Evolutionary conservation across 1,139 yeast genomes (phyloP).

Genomic region (Blastobotrys indianensis): DNA sequence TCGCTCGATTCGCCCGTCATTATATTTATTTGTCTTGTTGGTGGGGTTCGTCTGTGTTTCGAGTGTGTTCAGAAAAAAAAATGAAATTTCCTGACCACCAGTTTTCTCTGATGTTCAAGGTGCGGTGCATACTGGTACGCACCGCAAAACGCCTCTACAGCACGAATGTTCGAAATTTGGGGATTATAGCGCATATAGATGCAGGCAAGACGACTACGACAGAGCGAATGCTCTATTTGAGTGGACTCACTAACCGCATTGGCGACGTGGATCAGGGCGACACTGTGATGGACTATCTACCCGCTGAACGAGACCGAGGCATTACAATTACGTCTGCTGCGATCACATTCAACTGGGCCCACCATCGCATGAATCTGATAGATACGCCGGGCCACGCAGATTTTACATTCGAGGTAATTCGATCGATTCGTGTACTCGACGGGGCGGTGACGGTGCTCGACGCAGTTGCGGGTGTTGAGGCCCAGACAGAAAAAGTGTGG

Average conservation of each 20-base stretch:
- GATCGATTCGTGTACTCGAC: constrained; percentile 84
- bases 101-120: neutral
- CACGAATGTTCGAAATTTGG: constrained; percentile 54
- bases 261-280: constrained; percentile 98
- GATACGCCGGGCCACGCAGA: constrained; percentile 99
- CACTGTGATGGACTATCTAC: constrained; percentile 87
- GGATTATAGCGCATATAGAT: constrained; percentile 80
- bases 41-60: neutral
- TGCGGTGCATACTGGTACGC: neutral
- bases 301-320: constrained; percentile 88
- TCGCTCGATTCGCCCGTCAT: constrained; percentile 1
- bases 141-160: neutral
- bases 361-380: constrained; percentile 69
- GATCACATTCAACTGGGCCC: constrained; percentile 82
- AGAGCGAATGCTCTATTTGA: constrained; percentile 83
- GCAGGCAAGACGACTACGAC: constrained; percentile 89
- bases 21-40: neutral
- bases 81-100: neutral
- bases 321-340: constrained; percentile 97
- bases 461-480: constrained; percentile 97
- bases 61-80: neutral
- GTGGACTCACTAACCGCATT: constrained; percentile 72
- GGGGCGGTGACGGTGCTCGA: constrained; percentile 91
- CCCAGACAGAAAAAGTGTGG: constrained; percentile 98
- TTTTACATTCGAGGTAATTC: constrained; percentile 87